These are phyloP conservation scores for Limtongia smithiae DNA, from an alignment of 805 yeast species.

Conservation along the genomic window DNA sequence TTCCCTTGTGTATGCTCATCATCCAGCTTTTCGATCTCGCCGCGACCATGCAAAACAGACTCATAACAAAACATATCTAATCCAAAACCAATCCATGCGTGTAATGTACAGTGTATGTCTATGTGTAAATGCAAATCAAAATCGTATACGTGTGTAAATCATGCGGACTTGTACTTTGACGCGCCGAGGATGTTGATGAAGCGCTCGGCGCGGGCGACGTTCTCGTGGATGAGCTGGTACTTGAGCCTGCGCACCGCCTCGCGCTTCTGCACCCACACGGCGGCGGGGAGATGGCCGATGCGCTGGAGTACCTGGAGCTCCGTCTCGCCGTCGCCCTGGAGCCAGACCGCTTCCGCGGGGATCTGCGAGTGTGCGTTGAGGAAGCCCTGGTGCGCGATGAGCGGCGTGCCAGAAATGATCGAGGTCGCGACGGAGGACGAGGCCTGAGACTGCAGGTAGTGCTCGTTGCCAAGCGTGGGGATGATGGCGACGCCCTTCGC, in stretches of 20 bases:
- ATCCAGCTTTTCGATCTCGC: too few relatives aligned
- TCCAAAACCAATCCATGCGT: too few relatives aligned
- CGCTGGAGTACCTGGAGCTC: conserved; percentile 32
- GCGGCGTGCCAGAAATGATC: conserved; percentile 23
- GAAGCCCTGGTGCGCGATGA: conserved; percentile 16
- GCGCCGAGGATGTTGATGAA: too few relatives aligned
- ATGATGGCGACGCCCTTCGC: conserved; percentile 18
- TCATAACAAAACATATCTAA: too few relatives aligned
- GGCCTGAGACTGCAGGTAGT: conserved; percentile 18
- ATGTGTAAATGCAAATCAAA: too few relatives aligned
- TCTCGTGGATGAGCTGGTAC: conserved; percentile 20
- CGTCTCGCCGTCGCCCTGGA: conserved; percentile 19
- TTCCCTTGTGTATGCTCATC: too few relatives aligned
- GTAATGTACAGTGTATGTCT: too few relatives aligned
- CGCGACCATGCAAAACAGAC: too few relatives aligned
- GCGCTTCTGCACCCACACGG: conserved; percentile 30
- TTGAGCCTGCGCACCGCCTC: conserved; percentile 15
- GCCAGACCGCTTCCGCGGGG: conserved; percentile 23
- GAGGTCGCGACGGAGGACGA: conserved; percentile 26
- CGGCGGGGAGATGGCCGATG: conserved; percentile 20
- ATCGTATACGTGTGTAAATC: too few relatives aligned
- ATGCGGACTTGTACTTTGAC: too few relatives aligned
- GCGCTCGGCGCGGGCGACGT: too few relatives aligned
- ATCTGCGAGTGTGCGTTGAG: conserved; percentile 24
- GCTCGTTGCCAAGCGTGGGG: conserved; percentile 21